Base-by-base conservation (phyloP, 345 rosid species). In the Camelina sativa region DNA sequence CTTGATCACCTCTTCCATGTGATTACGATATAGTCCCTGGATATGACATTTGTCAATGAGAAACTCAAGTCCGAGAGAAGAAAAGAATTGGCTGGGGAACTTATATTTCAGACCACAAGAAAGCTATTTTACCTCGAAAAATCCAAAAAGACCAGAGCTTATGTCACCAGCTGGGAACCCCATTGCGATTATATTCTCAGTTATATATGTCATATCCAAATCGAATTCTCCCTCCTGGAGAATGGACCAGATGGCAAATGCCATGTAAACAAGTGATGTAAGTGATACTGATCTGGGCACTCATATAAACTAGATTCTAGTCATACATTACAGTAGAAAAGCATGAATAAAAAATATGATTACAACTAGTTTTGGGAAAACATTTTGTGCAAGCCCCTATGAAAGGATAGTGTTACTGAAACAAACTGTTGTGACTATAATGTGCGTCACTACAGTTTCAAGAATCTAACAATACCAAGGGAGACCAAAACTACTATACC, bases 141-240 rank as follows among this genome's bases (percentile, higher is more conserved):
- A 94, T 58, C 96, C 93, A 48, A 94, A 87, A 78, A 91, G 77
- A 7, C 98, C 97, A 48, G 98, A 94, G 80, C 98, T 94, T 72
- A 87, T 73, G 67, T 94, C 93, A 76, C 97, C 98, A 67, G 97
- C 96, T 46, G 98, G 98, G 71, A 91, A 93, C 37, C 98, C 98
- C 97, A 93, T 93, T 28, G 98, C 98, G 65, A 94, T 90, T 84
- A 91, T 74, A 65, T 91, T 91, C 84, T 91, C 97, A 2, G 93
- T 88, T 67, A 91, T 89, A 59, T 91, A 91, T 62, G 96, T 82
- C 96, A 87, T 80, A 68, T 87, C 92, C 81, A 87, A 77, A 75
- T 82, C 85, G 13, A 76, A 94, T 46, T 80, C 98, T 67, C 96
- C 98, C 75, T 90, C 98, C 98, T 94, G 82, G 22, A 80, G 15